A percentile compares a stretch with the other conserved stretches of the same genome.
Conservation (phyloP, 768 basidiomycete genomes). For the Lactarius sanguifluus region DNA sequence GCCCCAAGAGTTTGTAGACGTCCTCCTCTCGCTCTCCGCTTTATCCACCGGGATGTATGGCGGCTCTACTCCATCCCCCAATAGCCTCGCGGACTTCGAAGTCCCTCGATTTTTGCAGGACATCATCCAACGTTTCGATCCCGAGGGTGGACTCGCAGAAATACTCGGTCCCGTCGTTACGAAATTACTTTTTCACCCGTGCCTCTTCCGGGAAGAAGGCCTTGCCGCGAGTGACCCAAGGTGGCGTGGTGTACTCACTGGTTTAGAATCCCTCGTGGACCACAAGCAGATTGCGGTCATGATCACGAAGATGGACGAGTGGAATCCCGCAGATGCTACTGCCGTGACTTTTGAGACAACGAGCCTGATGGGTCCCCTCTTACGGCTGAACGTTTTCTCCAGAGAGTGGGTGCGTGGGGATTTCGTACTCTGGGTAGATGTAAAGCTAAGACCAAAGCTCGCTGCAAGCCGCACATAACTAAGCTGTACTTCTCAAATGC, state of each 20-base stretch:
- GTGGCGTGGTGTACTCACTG: slow-evolving; percentile 86
- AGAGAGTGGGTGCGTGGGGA: slow-evolving; percentile 72
- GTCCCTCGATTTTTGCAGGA: slow-evolving; percentile 83
- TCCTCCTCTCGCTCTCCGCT: slow-evolving; percentile 74
- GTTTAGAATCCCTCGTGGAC: slow-evolving; percentile 75
- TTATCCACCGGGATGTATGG: slow-evolving; percentile 65
- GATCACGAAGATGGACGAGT: slow-evolving; percentile 72
- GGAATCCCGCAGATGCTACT: slow-evolving; percentile 63
- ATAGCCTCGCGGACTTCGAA: slow-evolving; percentile 62
- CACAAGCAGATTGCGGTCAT: slow-evolving; percentile 82
- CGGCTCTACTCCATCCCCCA: slow-evolving; percentile 44
- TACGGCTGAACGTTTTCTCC: slow-evolving; percentile 83
- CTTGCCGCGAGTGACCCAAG: slow-evolving; percentile 68
- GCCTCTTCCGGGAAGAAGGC: slow-evolving; percentile 64
- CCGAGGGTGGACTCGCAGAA: slow-evolving; percentile 72
- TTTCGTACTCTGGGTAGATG: slow-evolving; percentile 1
- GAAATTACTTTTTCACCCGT: slow-evolving; percentile 60
- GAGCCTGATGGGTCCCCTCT: slow-evolving; percentile 81
- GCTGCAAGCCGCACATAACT: slow-evolving; percentile 65
- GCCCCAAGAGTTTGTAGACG: slow-evolving; percentile 73
- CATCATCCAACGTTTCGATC: slow-evolving; percentile 75
- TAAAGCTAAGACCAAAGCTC: slow-evolving; percentile 18
- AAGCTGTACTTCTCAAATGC: slow-evolving; percentile 84
- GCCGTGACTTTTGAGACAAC: slow-evolving; percentile 60
- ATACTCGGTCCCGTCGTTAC: slow-evolving; percentile 76